These are phyloP conservation scores for Cytospora chrysosperma DNA, from an alignment of 2,329 filamentous ascomycete genomes.

Conservation along the genomic window DNA sequence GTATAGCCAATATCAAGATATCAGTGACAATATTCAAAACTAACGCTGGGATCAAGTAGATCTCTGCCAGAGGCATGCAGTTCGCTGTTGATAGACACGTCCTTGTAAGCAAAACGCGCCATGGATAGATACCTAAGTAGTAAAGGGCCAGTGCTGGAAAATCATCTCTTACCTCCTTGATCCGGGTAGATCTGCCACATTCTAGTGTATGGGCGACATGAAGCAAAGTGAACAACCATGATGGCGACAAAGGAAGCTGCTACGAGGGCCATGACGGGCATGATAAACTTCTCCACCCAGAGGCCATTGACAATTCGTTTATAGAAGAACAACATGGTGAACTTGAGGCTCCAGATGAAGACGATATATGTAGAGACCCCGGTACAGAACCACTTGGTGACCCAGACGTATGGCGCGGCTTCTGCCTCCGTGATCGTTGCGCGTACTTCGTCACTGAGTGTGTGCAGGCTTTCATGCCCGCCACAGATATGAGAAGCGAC, in stretches of 20 bases:
- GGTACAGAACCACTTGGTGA: constrained; percentile 38
- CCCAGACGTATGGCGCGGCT: constrained; percentile 31
- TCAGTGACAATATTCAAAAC: constrained; percentile 37
- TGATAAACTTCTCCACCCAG: constrained; percentile 38
- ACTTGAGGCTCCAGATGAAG: constrained; percentile 41
- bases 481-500: constrained; percentile 10
- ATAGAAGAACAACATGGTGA: constrained; percentile 43
- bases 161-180: constrained; percentile 35
- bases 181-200: constrained; percentile 39
- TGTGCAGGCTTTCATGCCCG: constrained; percentile 29
- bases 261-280: constrained; percentile 35
- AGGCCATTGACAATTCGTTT: constrained; percentile 36
- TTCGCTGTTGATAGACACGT: constrained; percentile 15
- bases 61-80: constrained; percentile 35
- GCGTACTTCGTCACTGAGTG: constrained; percentile 34
- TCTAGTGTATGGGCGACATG: constrained; percentile 36
- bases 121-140: too few species aligned
- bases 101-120: background rate
- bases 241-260: constrained; percentile 30
- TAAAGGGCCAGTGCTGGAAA: too few species aligned
- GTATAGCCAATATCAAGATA: constrained; percentile 36
- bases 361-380: constrained; percentile 36
- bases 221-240: constrained; percentile 30
- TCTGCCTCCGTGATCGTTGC: constrained; percentile 32
- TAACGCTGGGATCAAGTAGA: constrained; percentile 35